These are phyloP conservation scores for Monotropa hypopitys DNA, from an alignment of 179 eudicot genomes.

Conservation along the genomic window DNA sequence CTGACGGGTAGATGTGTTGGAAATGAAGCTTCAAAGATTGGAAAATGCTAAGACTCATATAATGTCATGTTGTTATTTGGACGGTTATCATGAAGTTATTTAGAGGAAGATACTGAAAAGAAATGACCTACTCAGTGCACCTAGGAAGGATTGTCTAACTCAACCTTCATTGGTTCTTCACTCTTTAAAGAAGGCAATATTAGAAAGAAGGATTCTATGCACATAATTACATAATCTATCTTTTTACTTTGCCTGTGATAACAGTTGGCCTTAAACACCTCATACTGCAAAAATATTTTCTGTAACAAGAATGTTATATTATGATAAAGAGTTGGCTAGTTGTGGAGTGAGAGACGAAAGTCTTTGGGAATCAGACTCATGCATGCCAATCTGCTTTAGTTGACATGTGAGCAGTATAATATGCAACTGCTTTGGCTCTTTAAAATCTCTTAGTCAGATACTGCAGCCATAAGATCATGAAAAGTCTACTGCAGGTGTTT, in stretches of 20 bases:
- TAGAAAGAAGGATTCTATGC: not conserved
- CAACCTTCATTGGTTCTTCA: not conserved
- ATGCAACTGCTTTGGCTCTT: not conserved
- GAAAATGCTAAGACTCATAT: no score
- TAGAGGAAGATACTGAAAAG: not conserved
- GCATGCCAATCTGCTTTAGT: not conserved
- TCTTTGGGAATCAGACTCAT: no score
- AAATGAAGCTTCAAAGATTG: no score
- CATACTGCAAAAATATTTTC: no score
- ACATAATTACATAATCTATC: not conserved
- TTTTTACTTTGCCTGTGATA: not conserved
- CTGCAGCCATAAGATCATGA: not conserved
- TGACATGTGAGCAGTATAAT: not conserved
- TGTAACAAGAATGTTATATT: not conserved
- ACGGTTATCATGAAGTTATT: no score
- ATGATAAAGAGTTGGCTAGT: not conserved
- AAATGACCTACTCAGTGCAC: not conserved
- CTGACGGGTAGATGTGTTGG: no score
- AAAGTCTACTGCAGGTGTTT: not conserved
- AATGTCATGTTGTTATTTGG: no score
- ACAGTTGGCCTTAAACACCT: no score
- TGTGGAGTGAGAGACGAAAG: not conserved
- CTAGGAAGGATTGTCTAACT: no score
- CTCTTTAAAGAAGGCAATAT: not conserved
- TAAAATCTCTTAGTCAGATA: not conserved